phyloP scores from a whole-genome alignment of 805 yeast species.

The Candida ovalis region DNA sequence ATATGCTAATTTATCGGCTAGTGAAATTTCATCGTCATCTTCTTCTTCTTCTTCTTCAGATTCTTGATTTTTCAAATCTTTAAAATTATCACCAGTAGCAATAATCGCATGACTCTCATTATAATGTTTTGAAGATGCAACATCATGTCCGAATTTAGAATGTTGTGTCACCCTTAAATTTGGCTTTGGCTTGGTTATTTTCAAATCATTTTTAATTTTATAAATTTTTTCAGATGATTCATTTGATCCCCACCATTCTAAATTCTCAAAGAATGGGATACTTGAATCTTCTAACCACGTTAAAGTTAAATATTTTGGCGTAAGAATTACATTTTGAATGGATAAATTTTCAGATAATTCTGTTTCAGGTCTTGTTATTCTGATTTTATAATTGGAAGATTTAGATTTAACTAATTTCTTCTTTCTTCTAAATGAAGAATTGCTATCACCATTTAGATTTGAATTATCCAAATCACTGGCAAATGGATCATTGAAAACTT shows the following conservation, averaged over 20 bases:
- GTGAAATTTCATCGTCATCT: conserved; percentile 25
- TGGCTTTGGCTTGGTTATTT: conserved; percentile 38
- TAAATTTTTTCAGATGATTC: conserved; percentile 21
- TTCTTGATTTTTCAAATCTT: conserved; percentile 47
- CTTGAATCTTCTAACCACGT: conserved; percentile 64
- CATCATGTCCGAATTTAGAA: conserved; percentile 45
- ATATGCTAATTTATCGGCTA: conserved; percentile 53
- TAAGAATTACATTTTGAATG: conserved; percentile 20
- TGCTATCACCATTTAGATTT: conserved; percentile 9
- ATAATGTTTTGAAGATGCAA: conserved; percentile 51
- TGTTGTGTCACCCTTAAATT: conserved; percentile 38
- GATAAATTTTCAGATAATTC: conserved; percentile 29
- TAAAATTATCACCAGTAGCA: conserved; percentile 60
- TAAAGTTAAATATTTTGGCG: conserved; percentile 36
- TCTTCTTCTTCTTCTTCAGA: conserved; percentile 42
- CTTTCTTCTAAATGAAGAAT: conserved; percentile 36
- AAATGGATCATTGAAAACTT: conserved; percentile 62
- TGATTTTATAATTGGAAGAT: conserved; percentile 43
- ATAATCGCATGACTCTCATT: conserved; percentile 59
- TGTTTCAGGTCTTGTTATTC: conserved; percentile 43
- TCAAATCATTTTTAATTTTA: conserved; percentile 24
- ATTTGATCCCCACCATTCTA: conserved; percentile 41
- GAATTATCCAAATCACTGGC: conserved; percentile 8
- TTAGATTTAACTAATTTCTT: conserved; percentile 48
- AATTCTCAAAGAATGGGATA: conserved; percentile 51